Percentiles rank a stretch among this genome's conserved stretches.
These are phyloP conservation scores for Cryptococcus sp. DNA, from an alignment of 1,284 basidiomycete species.

Conservation along the genomic window DNA sequence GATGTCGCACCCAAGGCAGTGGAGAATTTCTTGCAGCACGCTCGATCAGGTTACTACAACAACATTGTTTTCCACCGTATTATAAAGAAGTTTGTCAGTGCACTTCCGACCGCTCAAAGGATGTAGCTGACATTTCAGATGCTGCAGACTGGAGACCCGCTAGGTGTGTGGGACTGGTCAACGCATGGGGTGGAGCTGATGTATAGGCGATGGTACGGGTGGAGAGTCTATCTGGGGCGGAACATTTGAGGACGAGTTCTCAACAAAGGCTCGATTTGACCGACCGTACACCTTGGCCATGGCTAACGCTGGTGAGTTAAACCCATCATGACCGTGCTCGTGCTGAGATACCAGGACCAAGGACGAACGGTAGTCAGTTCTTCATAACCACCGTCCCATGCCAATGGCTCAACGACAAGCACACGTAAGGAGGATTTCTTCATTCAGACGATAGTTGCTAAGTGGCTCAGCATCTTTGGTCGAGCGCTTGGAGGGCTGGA, in stretches of 20 bases:
- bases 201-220: constrained; percentile 88
- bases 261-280: constrained; percentile 81
- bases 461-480: constrained; percentile 51
- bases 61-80: constrained; percentile 94
- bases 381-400: constrained; percentile 96
- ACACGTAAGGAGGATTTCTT: constrained; percentile 45
- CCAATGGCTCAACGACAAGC: constrained; percentile 72
- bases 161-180: constrained; percentile 36
- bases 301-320: constrained; percentile 64
- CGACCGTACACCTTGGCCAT: constrained; percentile 97
- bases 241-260: constrained; percentile 95
- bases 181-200: neutral
- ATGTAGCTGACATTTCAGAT: constrained; percentile 51
- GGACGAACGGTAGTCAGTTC: constrained; percentile 87
- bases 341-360: constrained; percentile 57
- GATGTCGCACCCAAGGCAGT: constrained; percentile 88
- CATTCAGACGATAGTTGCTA: neutral
- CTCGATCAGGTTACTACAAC: constrained; percentile 80
- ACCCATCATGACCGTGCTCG: neutral
- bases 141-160: constrained; percentile 96
- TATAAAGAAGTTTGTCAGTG: constrained; percentile 83
- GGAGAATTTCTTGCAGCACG: constrained; percentile 94
- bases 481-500: constrained; percentile 52
- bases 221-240: constrained; percentile 90
- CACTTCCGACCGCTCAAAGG: neutral